Conservation (phyloP, 495 filamentous ascomycete genomes). For the Penicillium subrubescens region DNA sequence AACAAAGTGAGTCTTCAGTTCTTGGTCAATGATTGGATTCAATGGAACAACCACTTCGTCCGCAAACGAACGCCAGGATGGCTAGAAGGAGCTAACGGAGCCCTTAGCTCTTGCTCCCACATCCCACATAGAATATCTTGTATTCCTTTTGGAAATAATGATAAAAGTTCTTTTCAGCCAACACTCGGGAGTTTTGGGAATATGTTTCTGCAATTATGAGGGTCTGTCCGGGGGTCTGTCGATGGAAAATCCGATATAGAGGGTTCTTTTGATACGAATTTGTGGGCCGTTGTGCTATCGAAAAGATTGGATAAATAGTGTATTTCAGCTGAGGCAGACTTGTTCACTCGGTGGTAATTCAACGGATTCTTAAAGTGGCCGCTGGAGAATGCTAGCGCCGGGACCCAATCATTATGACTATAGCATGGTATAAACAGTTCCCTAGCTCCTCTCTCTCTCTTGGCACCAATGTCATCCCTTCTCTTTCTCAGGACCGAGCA, state of each 20-base stretch:
- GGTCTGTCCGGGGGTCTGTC: not conserved
- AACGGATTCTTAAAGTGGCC: not conserved
- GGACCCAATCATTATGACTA: not conserved
- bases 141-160: not conserved
- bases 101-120: not conserved
- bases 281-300: not conserved
- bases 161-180: not conserved
- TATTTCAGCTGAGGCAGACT: not conserved
- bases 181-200: not conserved
- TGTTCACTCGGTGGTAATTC: not conserved
- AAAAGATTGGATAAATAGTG: not conserved
- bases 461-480: not conserved
- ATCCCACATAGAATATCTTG: not conserved
- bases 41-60: not conserved
- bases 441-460: not conserved
- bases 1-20: not conserved
- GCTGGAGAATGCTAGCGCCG: not conserved
- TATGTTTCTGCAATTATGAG: not conserved
- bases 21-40: not conserved
- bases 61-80: not conserved
- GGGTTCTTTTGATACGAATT: not conserved
- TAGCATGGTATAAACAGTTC: not conserved
- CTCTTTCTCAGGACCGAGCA: not conserved
- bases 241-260: not conserved
- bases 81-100: not conserved